Percentiles rank a stretch among this genome's conserved stretches.
phyloP scores from a whole-genome alignment of 2,329 filamentous ascomycete species.

The Malbranchea zuffiana region DNA sequence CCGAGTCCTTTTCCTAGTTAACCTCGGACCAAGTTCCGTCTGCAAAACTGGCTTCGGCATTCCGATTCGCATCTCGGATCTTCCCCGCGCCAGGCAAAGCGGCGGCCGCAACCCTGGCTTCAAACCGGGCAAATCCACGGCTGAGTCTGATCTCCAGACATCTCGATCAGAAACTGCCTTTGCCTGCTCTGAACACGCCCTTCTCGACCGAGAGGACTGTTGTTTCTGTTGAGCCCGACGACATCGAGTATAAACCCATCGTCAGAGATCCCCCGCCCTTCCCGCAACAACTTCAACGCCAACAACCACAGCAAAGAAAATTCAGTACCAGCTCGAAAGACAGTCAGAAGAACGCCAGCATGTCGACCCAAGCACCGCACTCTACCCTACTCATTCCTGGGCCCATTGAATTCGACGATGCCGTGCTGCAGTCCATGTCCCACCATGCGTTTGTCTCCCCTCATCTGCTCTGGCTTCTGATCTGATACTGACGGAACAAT shows the following conservation, averaged over 20 bases:
- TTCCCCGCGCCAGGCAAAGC: conserved; percentile 25
- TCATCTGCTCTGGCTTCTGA: not conserved
- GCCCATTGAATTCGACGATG: conserved; percentile 98
- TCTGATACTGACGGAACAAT: not conserved
- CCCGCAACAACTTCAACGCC: not conserved
- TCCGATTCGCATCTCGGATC: conserved; percentile 14
- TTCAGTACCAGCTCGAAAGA: conserved; percentile 15
- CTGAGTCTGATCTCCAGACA: conserved; percentile 52
- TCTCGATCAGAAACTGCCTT: conserved; percentile 43
- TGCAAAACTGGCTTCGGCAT: conserved; percentile 12
- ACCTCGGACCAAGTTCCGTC: not conserved
- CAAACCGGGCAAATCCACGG: conserved; percentile 40
- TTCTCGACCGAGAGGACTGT: conserved; percentile 50
- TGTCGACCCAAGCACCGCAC: conserved; percentile 51
- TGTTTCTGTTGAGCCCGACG: conserved; percentile 41
- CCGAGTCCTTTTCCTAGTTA: not conserved
- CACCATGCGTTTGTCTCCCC: conserved; percentile 52
- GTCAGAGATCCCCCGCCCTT: conserved; percentile 22
- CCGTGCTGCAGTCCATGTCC: conserved; percentile 85
- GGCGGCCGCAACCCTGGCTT: conserved; percentile 37
- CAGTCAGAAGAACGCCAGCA: conserved; percentile 31
- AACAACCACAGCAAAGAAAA: conserved; percentile 8
- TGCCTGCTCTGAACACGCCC: conserved; percentile 51
- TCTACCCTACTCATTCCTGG: conserved; percentile 85
- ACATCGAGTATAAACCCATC: conserved; percentile 41